A percentile compares a stretch with the other conserved stretches of the same genome.
Conservation (phyloP, 1,284 basidiomycete species). For the Ceratobasidium sp. region DNA sequence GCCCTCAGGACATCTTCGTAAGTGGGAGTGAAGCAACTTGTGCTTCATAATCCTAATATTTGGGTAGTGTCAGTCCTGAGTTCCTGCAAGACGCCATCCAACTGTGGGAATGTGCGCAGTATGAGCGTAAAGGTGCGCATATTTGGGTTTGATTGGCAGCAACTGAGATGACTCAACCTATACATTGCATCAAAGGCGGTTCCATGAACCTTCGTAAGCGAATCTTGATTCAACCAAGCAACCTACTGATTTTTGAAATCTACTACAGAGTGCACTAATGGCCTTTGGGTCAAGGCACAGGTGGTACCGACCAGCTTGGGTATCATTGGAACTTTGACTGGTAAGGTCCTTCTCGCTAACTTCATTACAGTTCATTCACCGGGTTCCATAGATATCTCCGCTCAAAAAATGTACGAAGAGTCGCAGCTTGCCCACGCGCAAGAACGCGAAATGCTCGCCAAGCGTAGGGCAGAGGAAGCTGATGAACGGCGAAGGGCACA, state of each 20-base stretch:
- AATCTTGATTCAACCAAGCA: too few relatives aligned
- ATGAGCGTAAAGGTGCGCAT: slow-evolving; percentile 41
- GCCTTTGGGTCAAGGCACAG: slow-evolving; percentile 38
- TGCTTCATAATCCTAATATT: neutral
- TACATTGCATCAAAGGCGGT: slow-evolving; percentile 39
- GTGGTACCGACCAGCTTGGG: slow-evolving; percentile 19
- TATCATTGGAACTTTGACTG: slow-evolving; percentile 43
- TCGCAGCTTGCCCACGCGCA: slow-evolving; percentile 49
- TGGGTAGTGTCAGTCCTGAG: slow-evolving; percentile 45
- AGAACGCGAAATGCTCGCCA: slow-evolving; percentile 49
- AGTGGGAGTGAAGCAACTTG: neutral
- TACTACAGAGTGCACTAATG: slow-evolving; percentile 47
- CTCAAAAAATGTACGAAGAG: slow-evolving; percentile 49
- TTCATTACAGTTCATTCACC: neutral
- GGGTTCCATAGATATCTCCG: slow-evolving; percentile 48
- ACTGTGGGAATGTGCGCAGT: slow-evolving; percentile 44
- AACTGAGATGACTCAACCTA: neutral
- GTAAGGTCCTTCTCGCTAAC: neutral
- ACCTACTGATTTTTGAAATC: neutral
- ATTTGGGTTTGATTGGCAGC: slow-evolving; percentile 2
- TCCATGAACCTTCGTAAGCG: slow-evolving; percentile 48
- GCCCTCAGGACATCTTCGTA: slow-evolving; percentile 26
- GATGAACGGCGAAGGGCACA: slow-evolving; percentile 51
- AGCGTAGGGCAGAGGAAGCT: slow-evolving; percentile 49
- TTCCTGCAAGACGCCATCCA: slow-evolving; percentile 39